Evolutionary conservation across 2,329 filamentous ascomycete species (phyloP), one percentile per base, ranked within the genome.

Genomic region (Eutypa lata): DNA sequence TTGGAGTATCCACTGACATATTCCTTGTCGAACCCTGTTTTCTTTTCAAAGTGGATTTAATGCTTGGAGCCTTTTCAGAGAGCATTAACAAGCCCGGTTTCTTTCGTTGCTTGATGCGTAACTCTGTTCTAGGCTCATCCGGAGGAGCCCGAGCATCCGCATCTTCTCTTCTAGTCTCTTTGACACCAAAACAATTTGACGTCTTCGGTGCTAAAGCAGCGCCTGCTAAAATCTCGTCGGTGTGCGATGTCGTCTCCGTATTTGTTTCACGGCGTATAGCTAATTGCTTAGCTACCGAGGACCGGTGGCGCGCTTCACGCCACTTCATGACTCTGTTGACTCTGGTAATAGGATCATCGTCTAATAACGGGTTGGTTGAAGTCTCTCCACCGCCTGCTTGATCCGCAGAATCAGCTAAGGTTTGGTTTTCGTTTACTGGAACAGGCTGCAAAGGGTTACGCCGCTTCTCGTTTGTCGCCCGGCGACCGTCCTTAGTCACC

Each of bases 71-170:
- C 50, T 63, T 69, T 49, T 77, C 73, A 1, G 73, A 69, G 4
- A 79, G 49, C 65, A 81, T 70, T 43, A 81, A 59, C 7, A 82
- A 60, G 2, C 79, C 78, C 49, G 77, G 71, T 53, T 74, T 76
- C 53, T 74, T 73, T 52, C 73, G 71, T 18, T 76, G 67, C 54
- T 71, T 75, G 49, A 81, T 76, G 7, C 73, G 73, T 35, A 81
- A 64, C 55, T 77, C 74, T 18, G 76, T 76, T 47, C 72, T 73
- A 8, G 66, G 71, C 51, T 71, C 61, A 16, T 57, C 52, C n/a
- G 40, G 50, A 40, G 43, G 2, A 26, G 52, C 48, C 31, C 47
- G 38, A 42, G 28, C 45, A 44, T 47, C 51, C 1, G n/a, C 31
- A n/a, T n/a, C 14, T 7, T 47, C 16, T 16, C 28, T 37, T 5